Evolutionary conservation across 2,329 filamentous ascomycete species (phyloP).

Genomic region (Aspergillus eucalypticola): DNA sequence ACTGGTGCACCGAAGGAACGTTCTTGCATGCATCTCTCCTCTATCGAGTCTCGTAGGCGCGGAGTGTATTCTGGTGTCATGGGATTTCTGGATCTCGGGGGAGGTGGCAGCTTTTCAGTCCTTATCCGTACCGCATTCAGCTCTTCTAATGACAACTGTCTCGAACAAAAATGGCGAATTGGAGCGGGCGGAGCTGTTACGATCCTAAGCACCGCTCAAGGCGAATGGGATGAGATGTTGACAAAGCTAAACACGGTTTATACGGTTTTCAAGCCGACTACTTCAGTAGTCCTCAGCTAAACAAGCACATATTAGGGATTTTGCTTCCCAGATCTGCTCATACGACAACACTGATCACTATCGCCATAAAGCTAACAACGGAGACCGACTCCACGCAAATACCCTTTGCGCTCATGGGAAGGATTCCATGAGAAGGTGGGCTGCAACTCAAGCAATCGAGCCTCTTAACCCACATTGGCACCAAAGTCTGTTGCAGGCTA

Average conservation of each 20-base stretch:
- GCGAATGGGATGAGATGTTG: slow-evolving; percentile 89
- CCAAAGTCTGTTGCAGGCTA: no score
- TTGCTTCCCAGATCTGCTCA: no score
- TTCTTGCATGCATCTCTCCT: slow-evolving; percentile 76
- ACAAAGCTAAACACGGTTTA: slow-evolving; percentile 62
- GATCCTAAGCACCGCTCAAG: slow-evolving; percentile 73
- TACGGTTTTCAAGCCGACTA: slow-evolving; percentile 39
- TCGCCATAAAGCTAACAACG: no score
- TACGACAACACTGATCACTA: no score
- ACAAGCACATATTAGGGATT: no score
- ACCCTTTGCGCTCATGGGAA: no score
- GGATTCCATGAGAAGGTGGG: no score
- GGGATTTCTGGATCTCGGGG: slow-evolving; percentile 84
- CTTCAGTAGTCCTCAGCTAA: no score
- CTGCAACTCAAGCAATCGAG: no score
- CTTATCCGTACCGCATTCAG: slow-evolving; percentile 78
- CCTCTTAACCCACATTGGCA: no score
- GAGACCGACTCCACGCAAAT: no score
- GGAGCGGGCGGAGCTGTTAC: slow-evolving; percentile 92
- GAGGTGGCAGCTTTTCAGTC: slow-evolving; percentile 86
- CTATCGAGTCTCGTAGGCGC: slow-evolving; percentile 65
- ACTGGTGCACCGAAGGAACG: slow-evolving; percentile 94
- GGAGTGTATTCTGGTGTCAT: slow-evolving; percentile 86
- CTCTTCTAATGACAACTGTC: slow-evolving; percentile 28
- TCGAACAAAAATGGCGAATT: slow-evolving; percentile 65